Base-by-base conservation (phyloP, 208 protist genomes). In the Trypanosoma lewisi region DNA sequence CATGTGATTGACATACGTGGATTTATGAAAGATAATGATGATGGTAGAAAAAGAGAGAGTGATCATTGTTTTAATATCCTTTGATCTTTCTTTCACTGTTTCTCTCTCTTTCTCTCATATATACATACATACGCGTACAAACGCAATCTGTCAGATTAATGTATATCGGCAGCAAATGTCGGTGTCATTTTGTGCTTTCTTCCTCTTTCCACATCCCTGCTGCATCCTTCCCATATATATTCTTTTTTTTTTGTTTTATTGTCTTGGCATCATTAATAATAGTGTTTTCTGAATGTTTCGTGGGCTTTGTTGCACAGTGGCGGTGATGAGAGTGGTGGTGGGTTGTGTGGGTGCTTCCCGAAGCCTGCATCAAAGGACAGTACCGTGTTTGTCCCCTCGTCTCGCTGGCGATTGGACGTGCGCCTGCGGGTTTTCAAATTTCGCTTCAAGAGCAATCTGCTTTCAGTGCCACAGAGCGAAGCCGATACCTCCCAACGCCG, bases 381-480 rank as follows among this genome's bases (percentile, higher is more conserved):
- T 61, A 7, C 31, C 36, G 21, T 30, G 2, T 42, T 39, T 65
- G 2, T 60, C 65, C 19, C 48, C 50, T 21, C 55, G 55, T 21
- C 14, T 66, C 9, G 21, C 60, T 0, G 70, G 70, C 23, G 63
- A 80, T 37, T 93, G 87, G 83, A 73, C 50, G 25, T 93, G 87
- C 56, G 27, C 55, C 7, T 93, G 87, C 63, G 87, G 87, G 7
- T 87, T 93, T 51, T 60, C 52, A 23, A 93, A 93, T 57, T 90
- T 82, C 54, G 62, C 68, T 11, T 90, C 85, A 31, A 80, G 83
- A 11, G 25, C 36, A 5, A 45, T 67, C 34, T 93, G 87, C 58
- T 90, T 90, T 68, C 73, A 83, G 41, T 93, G 87, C 60, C 70
- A 80, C 33, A 30, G 48, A 6, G 16, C 52, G 16, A 77, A 72